These are phyloP conservation scores for Parascedosporium putredinis DNA, from an alignment of 2,329 filamentous ascomycete species.

Conservation along the genomic window DNA sequence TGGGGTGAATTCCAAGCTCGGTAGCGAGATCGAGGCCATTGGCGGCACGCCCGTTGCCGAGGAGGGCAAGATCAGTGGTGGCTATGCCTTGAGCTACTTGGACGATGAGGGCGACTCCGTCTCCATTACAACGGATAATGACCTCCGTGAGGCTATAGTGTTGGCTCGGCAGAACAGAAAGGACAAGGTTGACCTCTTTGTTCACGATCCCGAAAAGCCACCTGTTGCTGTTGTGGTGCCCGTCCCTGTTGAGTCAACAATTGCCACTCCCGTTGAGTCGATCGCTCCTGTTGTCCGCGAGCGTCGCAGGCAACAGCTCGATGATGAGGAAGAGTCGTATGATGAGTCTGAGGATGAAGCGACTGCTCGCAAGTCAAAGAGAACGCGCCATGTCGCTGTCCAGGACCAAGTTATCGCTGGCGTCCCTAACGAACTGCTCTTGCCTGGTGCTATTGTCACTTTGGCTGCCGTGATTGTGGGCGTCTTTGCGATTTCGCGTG, in stretches of 20 bases:
- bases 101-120: conserved; percentile 96
- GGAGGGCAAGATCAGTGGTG: conserved; percentile 67
- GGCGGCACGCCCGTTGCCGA: conserved; percentile 71
- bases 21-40: conserved; percentile 69
- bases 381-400: conserved; percentile 28
- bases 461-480: conserved; percentile 87
- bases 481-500: conserved; percentile 78
- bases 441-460: conserved; percentile 92
- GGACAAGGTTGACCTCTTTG: conserved; percentile 95
- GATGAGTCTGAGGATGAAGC: conserved; percentile 43
- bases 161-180: conserved; percentile 66
- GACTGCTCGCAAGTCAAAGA: conserved; percentile 33
- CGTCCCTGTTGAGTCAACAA: conserved; percentile 32
- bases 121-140: conserved; percentile 91
- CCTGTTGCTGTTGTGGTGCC: conserved; percentile 61
- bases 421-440: conserved; percentile 84
- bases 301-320: conserved; percentile 30
- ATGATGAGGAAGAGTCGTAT: conserved; percentile 41
- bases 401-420: conserved; percentile 77
- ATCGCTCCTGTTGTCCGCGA: conserved; percentile 34
- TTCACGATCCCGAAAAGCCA: conserved; percentile 87
- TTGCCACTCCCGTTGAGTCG: conserved; percentile 36
- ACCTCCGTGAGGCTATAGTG: conserved; percentile 80
- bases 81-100: conserved; percentile 89
- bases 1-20: conserved; percentile 74